Conservation (phyloP, 23 red algal genomes). For the Chondrus crispus region DNA sequence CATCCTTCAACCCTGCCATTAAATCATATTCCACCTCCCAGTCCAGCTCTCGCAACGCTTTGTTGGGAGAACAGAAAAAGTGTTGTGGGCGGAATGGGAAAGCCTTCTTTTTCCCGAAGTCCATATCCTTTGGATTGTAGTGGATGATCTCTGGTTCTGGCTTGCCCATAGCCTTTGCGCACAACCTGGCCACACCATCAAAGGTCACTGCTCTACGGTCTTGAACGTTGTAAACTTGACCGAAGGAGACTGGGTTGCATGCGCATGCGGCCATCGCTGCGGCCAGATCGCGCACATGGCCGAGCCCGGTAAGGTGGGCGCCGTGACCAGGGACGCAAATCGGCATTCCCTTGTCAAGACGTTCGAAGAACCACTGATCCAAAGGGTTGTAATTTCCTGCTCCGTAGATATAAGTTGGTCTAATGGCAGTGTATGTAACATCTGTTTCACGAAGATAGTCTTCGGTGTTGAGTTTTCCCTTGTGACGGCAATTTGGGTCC, state of each 20-base stretch:
- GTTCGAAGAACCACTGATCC: constrained; percentile 97
- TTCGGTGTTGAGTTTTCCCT: constrained; percentile 95
- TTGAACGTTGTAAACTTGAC: constrained; percentile 97
- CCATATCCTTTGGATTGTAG: constrained; percentile 91
- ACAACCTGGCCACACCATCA: constrained; percentile 82
- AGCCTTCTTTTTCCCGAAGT: constrained; percentile 88
- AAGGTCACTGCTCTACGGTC: constrained; percentile 84
- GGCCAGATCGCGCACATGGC: constrained; percentile 94
- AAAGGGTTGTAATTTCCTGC: constrained; percentile 96
- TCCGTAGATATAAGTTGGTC: constrained; percentile 99
- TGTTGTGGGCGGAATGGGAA: constrained; percentile 94
- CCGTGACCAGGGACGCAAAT: constrained; percentile 93
- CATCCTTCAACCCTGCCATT: constrained; percentile 64
- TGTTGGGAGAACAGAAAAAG: constrained; percentile 90
- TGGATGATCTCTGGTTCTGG: constrained; percentile 80
- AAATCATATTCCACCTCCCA: constrained; percentile 87
- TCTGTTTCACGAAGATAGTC: constrained; percentile 56
- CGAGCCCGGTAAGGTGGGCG: constrained; percentile 89
- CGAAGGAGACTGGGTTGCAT: constrained; percentile 43
- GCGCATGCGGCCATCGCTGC: constrained; percentile 82
- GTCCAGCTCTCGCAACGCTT: constrained; percentile 85
- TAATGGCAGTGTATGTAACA: constrained; percentile 83
- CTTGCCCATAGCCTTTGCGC: constrained; percentile 76
- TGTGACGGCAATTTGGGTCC: constrained; percentile 86
- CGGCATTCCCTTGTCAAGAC: constrained; percentile 79